Conservation (phyloP, 2,329 filamentous ascomycete genomes). For the Aspergillus sp. region DNA sequence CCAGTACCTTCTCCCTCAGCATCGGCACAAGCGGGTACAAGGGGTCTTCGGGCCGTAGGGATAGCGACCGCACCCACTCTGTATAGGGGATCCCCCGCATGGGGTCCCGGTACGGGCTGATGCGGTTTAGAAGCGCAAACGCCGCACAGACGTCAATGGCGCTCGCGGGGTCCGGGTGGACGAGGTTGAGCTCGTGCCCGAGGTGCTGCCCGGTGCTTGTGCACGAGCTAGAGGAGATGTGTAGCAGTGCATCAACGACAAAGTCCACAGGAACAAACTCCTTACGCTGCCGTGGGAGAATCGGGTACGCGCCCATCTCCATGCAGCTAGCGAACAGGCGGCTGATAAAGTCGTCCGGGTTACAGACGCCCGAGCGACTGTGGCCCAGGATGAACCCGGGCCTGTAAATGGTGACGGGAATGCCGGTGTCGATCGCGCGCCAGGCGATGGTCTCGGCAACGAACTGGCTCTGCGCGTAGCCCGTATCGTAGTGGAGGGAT, state of each 20-base stretch:
- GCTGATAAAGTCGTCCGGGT: conserved; percentile 83
- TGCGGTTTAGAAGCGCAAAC: too few relatives aligned
- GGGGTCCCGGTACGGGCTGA: not conserved
- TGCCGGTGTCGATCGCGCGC: conserved; percentile 72
- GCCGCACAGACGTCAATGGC: conserved; percentile 6
- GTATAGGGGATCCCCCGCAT: not conserved
- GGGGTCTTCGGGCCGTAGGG: not conserved
- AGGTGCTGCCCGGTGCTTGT: too few relatives aligned
- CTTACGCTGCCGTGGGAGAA: conserved; percentile 29
- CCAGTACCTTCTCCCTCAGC: not conserved
- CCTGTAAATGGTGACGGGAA: conserved; percentile 72
- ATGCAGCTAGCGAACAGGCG: conserved; percentile 79
- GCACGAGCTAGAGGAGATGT: conserved; percentile 16
- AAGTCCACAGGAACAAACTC: conserved; percentile 36
- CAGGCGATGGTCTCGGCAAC: conserved; percentile 69
- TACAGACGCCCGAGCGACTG: conserved; percentile 62
- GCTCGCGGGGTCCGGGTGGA: not conserved
- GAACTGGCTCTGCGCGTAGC: conserved; percentile 89
- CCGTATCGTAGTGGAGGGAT: conserved; percentile 62
- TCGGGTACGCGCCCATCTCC: conserved; percentile 60
- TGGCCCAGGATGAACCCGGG: conserved; percentile 82
- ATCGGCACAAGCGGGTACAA: not conserved
- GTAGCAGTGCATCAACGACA: conserved; percentile 26
- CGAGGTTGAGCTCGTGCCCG: not conserved
- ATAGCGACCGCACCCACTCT: not conserved